These are phyloP conservation scores for Coniochaeta sp. DNA, from an alignment of 2,329 filamentous ascomycete genomes.

Conservation along the genomic window DNA sequence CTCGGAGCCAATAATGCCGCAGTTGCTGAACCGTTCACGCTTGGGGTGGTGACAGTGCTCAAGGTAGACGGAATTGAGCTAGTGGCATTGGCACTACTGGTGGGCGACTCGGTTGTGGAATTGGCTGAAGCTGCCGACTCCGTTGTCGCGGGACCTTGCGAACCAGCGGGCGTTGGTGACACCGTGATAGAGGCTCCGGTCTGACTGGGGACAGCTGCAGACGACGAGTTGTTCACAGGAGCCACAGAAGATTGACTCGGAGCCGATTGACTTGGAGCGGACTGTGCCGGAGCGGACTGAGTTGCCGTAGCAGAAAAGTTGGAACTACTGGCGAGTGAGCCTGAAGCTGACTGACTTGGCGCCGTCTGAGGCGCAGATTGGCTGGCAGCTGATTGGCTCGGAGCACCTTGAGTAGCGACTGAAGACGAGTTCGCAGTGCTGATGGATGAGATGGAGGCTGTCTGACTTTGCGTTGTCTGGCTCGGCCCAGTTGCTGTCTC, in stretches of 20 bases:
- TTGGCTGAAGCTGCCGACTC: background rate
- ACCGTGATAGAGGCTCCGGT: background rate
- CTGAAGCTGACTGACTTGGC: background rate
- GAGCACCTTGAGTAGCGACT: background rate
- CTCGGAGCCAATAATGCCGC: background rate
- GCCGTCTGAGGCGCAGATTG: background rate
- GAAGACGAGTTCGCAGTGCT: background rate
- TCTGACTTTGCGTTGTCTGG: conserved; percentile 2
- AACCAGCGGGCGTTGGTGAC: background rate
- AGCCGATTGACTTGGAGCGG: background rate
- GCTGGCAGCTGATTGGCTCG: background rate
- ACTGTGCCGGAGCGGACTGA: background rate
- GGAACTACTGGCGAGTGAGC: background rate
- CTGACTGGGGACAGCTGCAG: background rate
- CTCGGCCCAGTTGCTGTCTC: background rate
- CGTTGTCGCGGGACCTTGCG: background rate
- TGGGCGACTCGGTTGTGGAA: background rate
- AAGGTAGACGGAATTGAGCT: background rate
- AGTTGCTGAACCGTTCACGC: background rate
- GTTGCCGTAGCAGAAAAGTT: background rate
- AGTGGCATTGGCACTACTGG: background rate
- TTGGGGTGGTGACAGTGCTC: background rate
- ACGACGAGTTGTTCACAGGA: background rate
- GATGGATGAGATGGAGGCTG: background rate
- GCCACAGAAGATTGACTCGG: background rate